Conservation (phyloP, 2,329 filamentous ascomycete species). For the Xylariaceae sp. region DNA sequence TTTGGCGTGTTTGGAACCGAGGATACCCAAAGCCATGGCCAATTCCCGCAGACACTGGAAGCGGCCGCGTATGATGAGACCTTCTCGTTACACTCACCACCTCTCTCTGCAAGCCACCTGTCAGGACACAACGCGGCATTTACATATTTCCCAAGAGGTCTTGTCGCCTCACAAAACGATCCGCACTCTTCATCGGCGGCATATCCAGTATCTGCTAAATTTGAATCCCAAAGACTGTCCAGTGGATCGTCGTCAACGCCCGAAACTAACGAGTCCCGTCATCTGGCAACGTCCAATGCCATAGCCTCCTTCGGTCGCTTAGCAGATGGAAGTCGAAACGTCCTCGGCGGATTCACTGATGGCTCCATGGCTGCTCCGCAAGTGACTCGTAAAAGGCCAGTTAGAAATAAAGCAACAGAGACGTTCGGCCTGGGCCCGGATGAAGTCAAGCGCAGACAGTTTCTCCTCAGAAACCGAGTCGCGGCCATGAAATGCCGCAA, state of each 20-base stretch:
- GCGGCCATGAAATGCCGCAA: constrained; percentile 72
- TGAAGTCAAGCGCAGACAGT: constrained; percentile 48
- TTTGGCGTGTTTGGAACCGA: constrained; percentile 16
- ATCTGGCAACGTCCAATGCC: constrained; percentile 21
- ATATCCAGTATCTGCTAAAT: constrained; percentile 11
- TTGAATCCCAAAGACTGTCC: constrained; percentile 23
- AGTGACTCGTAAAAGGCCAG: neutral
- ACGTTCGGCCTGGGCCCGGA: constrained; percentile 23
- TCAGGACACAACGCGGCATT: constrained; percentile 6
- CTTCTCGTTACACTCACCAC: constrained; percentile 12
- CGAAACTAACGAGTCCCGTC: constrained; percentile 22
- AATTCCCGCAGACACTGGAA: no score
- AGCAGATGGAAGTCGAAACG: constrained; percentile 2
- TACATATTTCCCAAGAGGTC: constrained; percentile 5
- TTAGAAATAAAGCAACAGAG: no score
- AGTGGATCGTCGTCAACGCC: constrained; percentile 26
- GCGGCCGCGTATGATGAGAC: constrained; percentile 8
- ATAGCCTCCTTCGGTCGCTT: constrained; percentile 2
- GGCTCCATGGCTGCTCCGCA: constrained; percentile 6
- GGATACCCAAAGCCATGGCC: neutral
- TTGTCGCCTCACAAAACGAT: constrained; percentile 10
- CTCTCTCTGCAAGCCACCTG: constrained; percentile 9
- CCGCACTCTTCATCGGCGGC: constrained; percentile 11
- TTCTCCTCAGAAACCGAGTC: constrained; percentile 66
- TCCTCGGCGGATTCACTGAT: neutral